Evolutionary conservation across 1,284 basidiomycete species (phyloP).

Genomic region (Pseudozyma sp.): DNA sequence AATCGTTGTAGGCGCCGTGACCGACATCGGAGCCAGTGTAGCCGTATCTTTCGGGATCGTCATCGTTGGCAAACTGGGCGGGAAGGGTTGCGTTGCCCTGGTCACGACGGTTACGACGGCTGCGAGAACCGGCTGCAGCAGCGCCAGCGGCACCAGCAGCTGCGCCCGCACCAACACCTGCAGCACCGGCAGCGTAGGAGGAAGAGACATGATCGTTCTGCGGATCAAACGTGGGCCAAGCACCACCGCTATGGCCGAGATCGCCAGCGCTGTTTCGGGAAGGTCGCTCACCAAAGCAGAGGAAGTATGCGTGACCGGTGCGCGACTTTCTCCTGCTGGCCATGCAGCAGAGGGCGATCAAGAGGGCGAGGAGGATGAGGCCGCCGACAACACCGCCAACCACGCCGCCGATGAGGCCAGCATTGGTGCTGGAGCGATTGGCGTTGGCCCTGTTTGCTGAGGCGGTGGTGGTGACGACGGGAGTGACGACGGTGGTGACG

Average conservation of each 20-base stretch:
- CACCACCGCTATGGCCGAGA: conserved; percentile 42
- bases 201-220: conserved; percentile 29
- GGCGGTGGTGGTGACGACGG: conserved; percentile 38
- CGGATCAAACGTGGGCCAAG: conserved; percentile 59
- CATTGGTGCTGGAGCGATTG: conserved; percentile 47
- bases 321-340: conserved; percentile 46
- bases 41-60: conserved; percentile 47
- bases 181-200: conserved; percentile 8
- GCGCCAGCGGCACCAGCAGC: conserved; percentile 26
- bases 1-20: conserved; percentile 32
- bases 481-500: conserved; percentile 30
- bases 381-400: conserved; percentile 62
- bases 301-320: conserved; percentile 58
- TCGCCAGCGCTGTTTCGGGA: conserved; percentile 29
- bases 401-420: conserved; percentile 58
- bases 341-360: conserved; percentile 44
- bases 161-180: conserved; percentile 23
- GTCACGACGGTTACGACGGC: conserved; percentile 23
- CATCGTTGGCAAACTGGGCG: conserved; percentile 40
- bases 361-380: conserved; percentile 41
- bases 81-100: conserved; percentile 49
- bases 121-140: conserved; percentile 28
- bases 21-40: conserved; percentile 20
- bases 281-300: conserved; percentile 58
- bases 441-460: conserved; percentile 14